A percentile compares a stretch with the other conserved stretches of the same genome.
These are phyloP conservation scores for Penicillium sp. DNA, from an alignment of 2,329 filamentous ascomycete species.

Conservation along the genomic window DNA sequence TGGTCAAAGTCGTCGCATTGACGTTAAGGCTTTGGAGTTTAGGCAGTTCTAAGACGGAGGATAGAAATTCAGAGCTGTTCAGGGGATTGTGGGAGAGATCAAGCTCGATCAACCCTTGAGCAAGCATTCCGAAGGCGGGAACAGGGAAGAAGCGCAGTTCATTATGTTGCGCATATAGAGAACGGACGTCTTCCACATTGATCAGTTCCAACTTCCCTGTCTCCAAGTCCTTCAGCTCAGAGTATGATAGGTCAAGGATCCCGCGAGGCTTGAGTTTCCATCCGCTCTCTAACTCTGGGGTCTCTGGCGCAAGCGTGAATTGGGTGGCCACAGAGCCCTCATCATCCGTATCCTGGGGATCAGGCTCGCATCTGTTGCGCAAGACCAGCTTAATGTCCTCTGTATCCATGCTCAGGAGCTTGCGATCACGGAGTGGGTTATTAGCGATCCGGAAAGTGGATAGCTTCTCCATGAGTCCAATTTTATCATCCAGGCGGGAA, in stretches of 20 bases:
- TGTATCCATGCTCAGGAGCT: constrained; percentile 75
- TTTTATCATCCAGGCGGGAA: constrained; percentile 68
- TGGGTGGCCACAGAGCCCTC: constrained; percentile 43
- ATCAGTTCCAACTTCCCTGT: constrained; percentile 49
- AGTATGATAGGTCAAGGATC: constrained; percentile 69
- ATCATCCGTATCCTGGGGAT: constrained; percentile 37
- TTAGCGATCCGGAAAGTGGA: constrained; percentile 74
- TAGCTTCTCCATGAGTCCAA: constrained; percentile 77
- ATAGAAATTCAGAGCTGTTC: constrained; percentile 64
- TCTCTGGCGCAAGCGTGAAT: constrained; percentile 48
- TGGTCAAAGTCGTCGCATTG: constrained; percentile 70
- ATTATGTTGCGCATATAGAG: constrained; percentile 75
- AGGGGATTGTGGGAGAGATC: constrained; percentile 76
- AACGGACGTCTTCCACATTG: constrained; percentile 50
- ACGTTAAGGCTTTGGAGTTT: constrained; percentile 76
- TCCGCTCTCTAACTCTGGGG: constrained; percentile 28
- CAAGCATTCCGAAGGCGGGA: constrained; percentile 67
- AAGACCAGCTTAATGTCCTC: constrained; percentile 78
- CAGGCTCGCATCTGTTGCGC: constrained; percentile 61
- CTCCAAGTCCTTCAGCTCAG: constrained; percentile 58
- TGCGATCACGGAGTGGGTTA: constrained; percentile 89
- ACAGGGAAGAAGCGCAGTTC: constrained; percentile 68
- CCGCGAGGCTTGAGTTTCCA: constrained; percentile 42
- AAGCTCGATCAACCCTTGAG: constrained; percentile 67
- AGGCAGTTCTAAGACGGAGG: constrained; percentile 67